A percentile compares a stretch with the other conserved stretches of the same genome.
phyloP scores from a whole-genome alignment of 129 eudicot genomes.

The Artemisia annua region DNA sequence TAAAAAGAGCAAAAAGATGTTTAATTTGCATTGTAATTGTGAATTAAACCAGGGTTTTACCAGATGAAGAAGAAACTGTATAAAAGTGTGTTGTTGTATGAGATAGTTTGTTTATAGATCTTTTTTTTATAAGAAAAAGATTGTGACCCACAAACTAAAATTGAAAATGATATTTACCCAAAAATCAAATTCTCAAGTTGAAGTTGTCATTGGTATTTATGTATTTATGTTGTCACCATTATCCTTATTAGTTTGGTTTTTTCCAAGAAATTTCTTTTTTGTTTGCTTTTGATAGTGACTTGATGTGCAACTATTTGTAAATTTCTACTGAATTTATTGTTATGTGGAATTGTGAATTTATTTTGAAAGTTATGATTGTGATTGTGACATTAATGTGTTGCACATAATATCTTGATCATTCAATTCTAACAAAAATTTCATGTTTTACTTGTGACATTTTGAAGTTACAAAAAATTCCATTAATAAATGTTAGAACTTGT shows the following conservation, averaged over 20 bases:
- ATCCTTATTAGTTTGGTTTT: neutral
- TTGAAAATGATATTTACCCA: constrained; percentile 5
- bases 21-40: neutral
- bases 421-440: too few relatives aligned
- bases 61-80: neutral
- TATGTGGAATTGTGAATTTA: too few relatives aligned
- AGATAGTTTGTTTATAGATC: neutral
- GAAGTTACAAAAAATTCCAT: too few relatives aligned
- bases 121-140: constrained; percentile 10
- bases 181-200: neutral
- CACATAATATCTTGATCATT: too few relatives aligned
- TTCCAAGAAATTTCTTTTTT: neutral
- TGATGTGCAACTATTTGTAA: too few relatives aligned
- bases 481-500: too few relatives aligned
- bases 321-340: too few relatives aligned
- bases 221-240: neutral
- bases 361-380: too few relatives aligned
- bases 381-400: too few relatives aligned
- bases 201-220: constrained; percentile 6
- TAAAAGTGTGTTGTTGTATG: neutral
- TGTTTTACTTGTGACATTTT: too few relatives aligned
- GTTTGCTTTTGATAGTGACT: too few relatives aligned
- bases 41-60: neutral
- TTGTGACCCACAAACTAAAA: constrained; percentile 4
- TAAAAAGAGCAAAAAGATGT: neutral